Evolutionary conservation across 768 basidiomycete genomes (phyloP), one percentile per base, ranked within the genome.

Genomic region (Mycena alexandri): DNA sequence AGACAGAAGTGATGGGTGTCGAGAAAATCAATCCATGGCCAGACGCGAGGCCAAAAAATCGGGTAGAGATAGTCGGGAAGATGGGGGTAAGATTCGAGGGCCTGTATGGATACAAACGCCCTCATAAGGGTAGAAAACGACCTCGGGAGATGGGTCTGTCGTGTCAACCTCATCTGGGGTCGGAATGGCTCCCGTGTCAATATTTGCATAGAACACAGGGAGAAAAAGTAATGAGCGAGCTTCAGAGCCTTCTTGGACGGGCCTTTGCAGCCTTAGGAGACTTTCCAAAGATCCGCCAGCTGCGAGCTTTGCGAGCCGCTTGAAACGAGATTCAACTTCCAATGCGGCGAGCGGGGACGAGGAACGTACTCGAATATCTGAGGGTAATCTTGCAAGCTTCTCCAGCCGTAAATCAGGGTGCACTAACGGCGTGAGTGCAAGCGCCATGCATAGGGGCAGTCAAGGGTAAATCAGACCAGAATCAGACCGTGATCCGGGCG

Each of bases 161-260:
- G 53, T 55, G 52, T 63, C 61, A 34, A 63, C 51, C 7, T 54
- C 61, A 22, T 44, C 42, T 12, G 52, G 53, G 12, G 12, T 5
- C 12, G 61, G 61, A 24, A 63, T 54, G 0, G 16, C 14, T 8
- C 21, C 52, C 3, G 43, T 29, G 38, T 44, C 44, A 19, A 63
- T 29, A 34, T 63, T 63, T 22, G 61, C 61, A 21, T 46, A 55
- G 51, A 63, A 55, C 3, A 55, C 61, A 5, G 61, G 61, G 12
- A 63, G 52, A 38, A 54, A 55, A 2, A 63, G 44, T 5, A 55
- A 21, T 53, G 21, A 12, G 19, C 33, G 52, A 12, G 10, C 22
- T 19, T 44, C 47, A 13, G 61, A 29, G 34, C 52, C 21, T 9
- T 54, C 53, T n/a, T 25, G n/a, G 12, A 55, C 34, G 6, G 44